phyloP scores from a whole-genome alignment of 2,329 filamentous ascomycete species.

The Nothophoma quercina region DNA sequence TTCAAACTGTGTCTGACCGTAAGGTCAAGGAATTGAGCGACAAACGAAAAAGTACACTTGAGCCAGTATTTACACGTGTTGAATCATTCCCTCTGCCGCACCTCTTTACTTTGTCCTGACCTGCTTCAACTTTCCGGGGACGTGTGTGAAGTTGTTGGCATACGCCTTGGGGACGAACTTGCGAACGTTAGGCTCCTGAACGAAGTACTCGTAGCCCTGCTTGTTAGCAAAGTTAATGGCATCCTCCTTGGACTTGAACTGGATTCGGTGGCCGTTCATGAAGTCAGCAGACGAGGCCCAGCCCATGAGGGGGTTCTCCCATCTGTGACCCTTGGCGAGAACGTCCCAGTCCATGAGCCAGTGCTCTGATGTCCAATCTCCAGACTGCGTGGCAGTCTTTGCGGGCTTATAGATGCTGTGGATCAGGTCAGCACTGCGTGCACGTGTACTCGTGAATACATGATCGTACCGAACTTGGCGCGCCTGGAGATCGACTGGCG shows the following conservation, averaged over 20 bases:
- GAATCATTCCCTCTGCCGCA: constrained; percentile 1
- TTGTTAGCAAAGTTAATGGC: constrained; percentile 96
- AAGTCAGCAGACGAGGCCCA: constrained; percentile 96
- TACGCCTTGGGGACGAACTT: constrained; percentile 91
- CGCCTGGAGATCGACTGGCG: constrained; percentile 91
- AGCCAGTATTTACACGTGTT: constrained; percentile 39
- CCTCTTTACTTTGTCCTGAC: constrained; percentile 78
- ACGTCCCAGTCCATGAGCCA: constrained; percentile 99
- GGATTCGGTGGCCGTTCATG: constrained; percentile 92
- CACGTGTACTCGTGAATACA: not conserved
- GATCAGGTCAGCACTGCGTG: not conserved
- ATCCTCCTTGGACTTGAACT: constrained; percentile 92
- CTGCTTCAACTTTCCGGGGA: constrained; percentile 82
- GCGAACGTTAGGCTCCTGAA: constrained; percentile 93
- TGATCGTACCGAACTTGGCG: constrained; percentile 83
- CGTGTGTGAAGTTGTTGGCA: constrained; percentile 94
- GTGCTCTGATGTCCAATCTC: constrained; percentile 79
- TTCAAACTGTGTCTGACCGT: too few species aligned
- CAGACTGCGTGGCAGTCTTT: constrained; percentile 97
- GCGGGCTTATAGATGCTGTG: constrained; percentile 86
- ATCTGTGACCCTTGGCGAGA: constrained; percentile 87
- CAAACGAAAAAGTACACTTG: constrained; percentile 19
- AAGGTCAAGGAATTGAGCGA: not conserved
- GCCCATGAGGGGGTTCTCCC: constrained; percentile 98
- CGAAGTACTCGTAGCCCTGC: constrained; percentile 98